Base-by-base conservation (phyloP, 345 rosid species). In the Stellera chamaejasme region DNA sequence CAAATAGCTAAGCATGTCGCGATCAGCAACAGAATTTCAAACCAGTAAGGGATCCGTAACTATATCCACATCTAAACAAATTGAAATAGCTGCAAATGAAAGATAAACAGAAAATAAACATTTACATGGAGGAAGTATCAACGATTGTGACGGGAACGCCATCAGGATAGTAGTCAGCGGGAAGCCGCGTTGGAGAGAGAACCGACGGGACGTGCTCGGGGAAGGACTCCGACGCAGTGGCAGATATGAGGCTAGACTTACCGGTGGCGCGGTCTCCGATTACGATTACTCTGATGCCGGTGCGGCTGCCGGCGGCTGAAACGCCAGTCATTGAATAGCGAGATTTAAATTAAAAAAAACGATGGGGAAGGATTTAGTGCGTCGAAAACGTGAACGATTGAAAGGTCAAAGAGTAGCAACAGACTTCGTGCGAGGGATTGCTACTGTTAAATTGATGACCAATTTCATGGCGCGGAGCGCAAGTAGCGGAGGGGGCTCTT, bases 261-360 rank as follows among this genome's bases (percentile, higher is more conserved):
- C 90, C 96, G 13, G 96, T 79, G 51, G 74, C 79, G 25, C 79
- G 79, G 68, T 88, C 96, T 13, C 96, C 96, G 52, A 78, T 74
- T 58, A 85, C 90, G 26, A 82, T 82, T 48, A 85, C 80, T 69
- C 90, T 64, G 16, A 88, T 79, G 67, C 74, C 69, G 52, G 67
- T 73, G 56, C 84, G 79, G 56, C 61, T 69, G 62, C 79, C 78
- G 62, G 77, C 7, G 48, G 74, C 61, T 10, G 82, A 70, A 54
- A 73, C 78, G 62, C 80, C 79, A 15, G 73, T 60, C 90, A 83
- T 70, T 55, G 59, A 28, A 11, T 27, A 32, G 39, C 39, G 39
- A 8, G 23, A 1, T 19, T 19, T 0, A 32, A 32, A n/a, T n/a
- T n/a, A 32, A 32, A 32, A 8, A 32, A 32, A 32, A 1, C 39